These are phyloP conservation scores for Tinospora cordifolia DNA, from an alignment of 164 flowering plant species.

Conservation along the genomic window DNA sequence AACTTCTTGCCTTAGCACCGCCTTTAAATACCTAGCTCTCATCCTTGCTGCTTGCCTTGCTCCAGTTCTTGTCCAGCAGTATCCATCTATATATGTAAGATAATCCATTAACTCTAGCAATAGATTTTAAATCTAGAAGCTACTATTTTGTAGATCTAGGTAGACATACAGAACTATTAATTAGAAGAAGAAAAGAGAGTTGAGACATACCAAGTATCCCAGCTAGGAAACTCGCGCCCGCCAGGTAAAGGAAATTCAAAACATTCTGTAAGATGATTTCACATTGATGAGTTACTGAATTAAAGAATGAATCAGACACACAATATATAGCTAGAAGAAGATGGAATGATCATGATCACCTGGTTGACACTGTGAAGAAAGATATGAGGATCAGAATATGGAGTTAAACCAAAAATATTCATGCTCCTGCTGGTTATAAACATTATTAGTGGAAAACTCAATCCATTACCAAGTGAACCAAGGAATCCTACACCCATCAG, in stretches of 20 bases:
- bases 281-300: neutral
- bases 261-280: conserved; percentile 29
- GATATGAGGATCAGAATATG: conserved; percentile 4
- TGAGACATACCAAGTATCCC: neutral
- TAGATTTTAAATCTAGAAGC: too few species aligned
- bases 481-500: conserved; percentile 15
- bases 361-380: conserved; percentile 13
- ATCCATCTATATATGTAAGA: conserved; percentile 39
- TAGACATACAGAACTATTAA: conserved; percentile 12
- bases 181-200: neutral
- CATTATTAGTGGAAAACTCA: conserved; percentile 11
- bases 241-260: conserved; percentile 34
- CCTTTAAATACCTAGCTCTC: conserved; percentile 63
- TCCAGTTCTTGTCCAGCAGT: conserved; percentile 82
- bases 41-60: conserved; percentile 69
- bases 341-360: neutral
- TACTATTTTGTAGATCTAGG: too few species aligned
- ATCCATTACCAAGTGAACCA: conserved; percentile 22
- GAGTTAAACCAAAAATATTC: conserved; percentile 17
- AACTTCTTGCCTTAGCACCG: conserved; percentile 76
- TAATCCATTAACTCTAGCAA: too few species aligned
- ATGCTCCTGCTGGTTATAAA: conserved; percentile 13
- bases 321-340: neutral
- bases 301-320: neutral
- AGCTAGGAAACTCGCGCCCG: conserved; percentile 29